These are phyloP conservation scores for Ceratobasidium sp. DNA, from an alignment of 1,284 basidiomycete species.

Conservation along the genomic window DNA sequence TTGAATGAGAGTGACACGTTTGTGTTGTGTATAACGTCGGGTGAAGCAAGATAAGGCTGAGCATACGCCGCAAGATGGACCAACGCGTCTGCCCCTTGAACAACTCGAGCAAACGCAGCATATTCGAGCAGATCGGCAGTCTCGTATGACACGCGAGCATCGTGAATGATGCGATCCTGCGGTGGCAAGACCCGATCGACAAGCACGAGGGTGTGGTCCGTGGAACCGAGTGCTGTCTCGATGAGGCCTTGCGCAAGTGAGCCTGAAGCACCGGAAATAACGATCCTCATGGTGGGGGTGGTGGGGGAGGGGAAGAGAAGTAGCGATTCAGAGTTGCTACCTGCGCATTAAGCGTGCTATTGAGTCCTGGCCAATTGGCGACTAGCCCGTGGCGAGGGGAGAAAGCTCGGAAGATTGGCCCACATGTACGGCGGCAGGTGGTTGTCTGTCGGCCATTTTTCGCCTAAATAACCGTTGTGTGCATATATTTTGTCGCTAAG, in stretches of 20 bases:
- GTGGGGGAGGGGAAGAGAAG: constrained; percentile 7
- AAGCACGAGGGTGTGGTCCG: constrained; percentile 47
- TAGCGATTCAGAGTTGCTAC: neutral
- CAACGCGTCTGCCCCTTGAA: constrained; percentile 47
- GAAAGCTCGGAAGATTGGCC: neutral
- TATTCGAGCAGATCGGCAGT: constrained; percentile 47
- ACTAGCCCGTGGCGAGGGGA: neutral
- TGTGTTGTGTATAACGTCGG: constrained; percentile 49
- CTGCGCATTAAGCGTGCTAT: constrained; percentile 1
- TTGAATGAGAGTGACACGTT: constrained; percentile 47
- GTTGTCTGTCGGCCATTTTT: constrained; percentile 1
- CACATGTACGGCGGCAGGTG: too few species aligned
- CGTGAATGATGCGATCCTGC: constrained; percentile 38
- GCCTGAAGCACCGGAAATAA: constrained; percentile 51
- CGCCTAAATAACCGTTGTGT: neutral
- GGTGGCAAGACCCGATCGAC: constrained; percentile 40
- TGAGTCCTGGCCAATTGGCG: neutral
- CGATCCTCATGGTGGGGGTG: constrained; percentile 48
- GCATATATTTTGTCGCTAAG: neutral
- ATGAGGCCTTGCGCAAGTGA: constrained; percentile 45
- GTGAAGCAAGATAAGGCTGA: constrained; percentile 45
- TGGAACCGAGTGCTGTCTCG: constrained; percentile 44
- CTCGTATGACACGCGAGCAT: constrained; percentile 41
- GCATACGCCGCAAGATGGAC: constrained; percentile 52
- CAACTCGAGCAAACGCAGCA: constrained; percentile 44